These are phyloP conservation scores for Xylaria grammica DNA, from an alignment of 495 filamentous ascomycete species.

Conservation along the genomic window DNA sequence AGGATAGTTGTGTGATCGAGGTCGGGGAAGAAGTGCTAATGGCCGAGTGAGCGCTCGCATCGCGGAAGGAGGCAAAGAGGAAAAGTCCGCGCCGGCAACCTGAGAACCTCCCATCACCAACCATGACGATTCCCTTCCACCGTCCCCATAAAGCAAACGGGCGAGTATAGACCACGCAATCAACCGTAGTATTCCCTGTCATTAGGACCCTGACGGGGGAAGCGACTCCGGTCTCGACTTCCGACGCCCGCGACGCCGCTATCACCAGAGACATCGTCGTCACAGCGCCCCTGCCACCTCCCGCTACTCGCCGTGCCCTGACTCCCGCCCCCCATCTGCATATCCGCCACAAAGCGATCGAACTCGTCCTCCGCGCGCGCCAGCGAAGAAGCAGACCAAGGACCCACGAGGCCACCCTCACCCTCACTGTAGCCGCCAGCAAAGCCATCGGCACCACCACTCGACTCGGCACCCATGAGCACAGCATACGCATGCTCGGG, in stretches of 20 bases:
- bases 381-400: slow-evolving; percentile 10
- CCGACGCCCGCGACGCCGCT: slow-evolving; percentile 11
- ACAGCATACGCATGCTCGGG: slow-evolving; percentile 23
- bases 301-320: not conserved
- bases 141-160: not conserved
- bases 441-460: not conserved
- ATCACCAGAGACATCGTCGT: slow-evolving; percentile 3
- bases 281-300: not conserved
- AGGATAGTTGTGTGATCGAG: too few species aligned
- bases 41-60: not conserved
- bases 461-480: slow-evolving; percentile 7
- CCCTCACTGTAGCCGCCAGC: not conserved
- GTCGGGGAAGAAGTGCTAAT: not conserved
- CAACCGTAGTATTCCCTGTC: not conserved
- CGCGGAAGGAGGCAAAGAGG: not conserved
- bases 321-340: not conserved
- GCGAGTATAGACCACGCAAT: not conserved
- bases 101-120: not conserved
- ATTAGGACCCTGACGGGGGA: not conserved
- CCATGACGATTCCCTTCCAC: too few species aligned
- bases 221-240: not conserved
- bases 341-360: not conserved
- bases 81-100: not conserved
- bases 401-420: not conserved
- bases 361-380: slow-evolving; percentile 11